These are phyloP conservation scores for Gloeostereum incarnatum DNA, from an alignment of 768 basidiomycete genomes.

Conservation along the genomic window DNA sequence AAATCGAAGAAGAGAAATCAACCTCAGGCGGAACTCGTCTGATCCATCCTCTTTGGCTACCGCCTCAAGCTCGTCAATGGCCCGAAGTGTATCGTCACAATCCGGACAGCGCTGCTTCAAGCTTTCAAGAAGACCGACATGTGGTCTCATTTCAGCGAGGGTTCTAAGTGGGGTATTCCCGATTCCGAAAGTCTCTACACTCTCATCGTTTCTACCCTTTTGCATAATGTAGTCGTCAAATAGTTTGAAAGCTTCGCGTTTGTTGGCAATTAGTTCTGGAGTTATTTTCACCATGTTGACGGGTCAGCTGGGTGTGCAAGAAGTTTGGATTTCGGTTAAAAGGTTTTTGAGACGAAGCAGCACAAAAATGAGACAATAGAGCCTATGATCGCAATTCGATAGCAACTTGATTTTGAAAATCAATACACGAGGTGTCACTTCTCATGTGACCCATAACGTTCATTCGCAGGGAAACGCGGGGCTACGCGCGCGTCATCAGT, in stretches of 20 bases:
- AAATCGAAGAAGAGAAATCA: not conserved
- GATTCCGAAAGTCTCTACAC: not conserved
- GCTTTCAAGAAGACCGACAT: not conserved
- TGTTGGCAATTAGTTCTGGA: constrained; percentile 1
- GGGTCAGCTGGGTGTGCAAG: too few species aligned
- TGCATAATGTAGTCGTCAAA: not conserved
- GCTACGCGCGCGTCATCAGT: too few species aligned
- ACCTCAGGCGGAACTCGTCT: not conserved
- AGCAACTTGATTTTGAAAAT: too few species aligned
- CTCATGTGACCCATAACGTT: too few species aligned
- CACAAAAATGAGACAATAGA: too few species aligned
- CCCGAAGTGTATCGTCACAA: not conserved
- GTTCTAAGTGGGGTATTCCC: not conserved
- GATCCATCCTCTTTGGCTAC: not conserved
- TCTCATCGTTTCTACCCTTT: not conserved
- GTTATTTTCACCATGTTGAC: constrained; percentile 4
- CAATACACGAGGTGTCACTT: too few species aligned
- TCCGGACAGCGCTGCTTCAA: not conserved
- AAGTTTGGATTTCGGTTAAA: too few species aligned
- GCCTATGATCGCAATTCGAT: too few species aligned
- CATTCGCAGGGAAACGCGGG: too few species aligned
- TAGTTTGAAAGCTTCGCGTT: not conserved
- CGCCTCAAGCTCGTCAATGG: not conserved
- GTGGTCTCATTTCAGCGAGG: not conserved
- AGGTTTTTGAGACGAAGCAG: too few species aligned